Evolutionary conservation across 2,329 filamentous ascomycete species (phyloP), one percentile per base, ranked within the genome.

Genomic region (Thielaviopsis punctulata): DNA sequence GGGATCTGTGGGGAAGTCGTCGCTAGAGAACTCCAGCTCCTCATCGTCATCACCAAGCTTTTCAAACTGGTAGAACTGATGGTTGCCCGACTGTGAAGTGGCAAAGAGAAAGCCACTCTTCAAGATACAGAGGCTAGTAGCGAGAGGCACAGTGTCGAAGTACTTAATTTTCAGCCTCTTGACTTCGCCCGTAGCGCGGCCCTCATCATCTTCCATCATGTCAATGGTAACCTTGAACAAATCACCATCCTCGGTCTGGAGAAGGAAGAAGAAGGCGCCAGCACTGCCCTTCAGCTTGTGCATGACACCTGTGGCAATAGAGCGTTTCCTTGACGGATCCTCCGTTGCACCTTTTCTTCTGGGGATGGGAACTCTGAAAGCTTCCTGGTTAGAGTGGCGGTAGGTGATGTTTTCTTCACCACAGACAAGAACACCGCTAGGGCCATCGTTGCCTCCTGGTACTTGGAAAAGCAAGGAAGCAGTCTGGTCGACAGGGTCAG

Each of bases 191-290:
- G 85, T 90, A 1, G 82, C 72, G 55, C 86, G 81, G 12, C 84
- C 86, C 46, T 84, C 77, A 1, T 82, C 77, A 59, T 94, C 86
- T 59, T 89, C 83, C 9, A 81, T 75, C 80, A 95, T 90, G 57
- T 95, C 88, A 55, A 98, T 80, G 0, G 84, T 95, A 48, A 96
- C 77, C 65, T 96, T 96, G 75, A 98, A 96, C 6, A 98, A 72
- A 65, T 98, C 93, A n/a, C 92, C 92, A 64, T 98, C 93, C 54
- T 98, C 92, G 0, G 86, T 88, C 64, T 99, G 92, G 0, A 98
- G 70, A 2, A 99, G 76, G 64, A 96, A 95, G 71, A 98, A 99
- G 69, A 98, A 98, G 1, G 89, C 88, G 24, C 88, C 88, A 5
- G 73, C 74, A 55, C 73, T 81, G 55, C 79, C 79, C 61, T 92